A percentile compares a stretch with the other conserved stretches of the same genome.
Evolutionary conservation across 192 early-diverging fungal species (phyloP).

Genomic region (Globomyces pollinis-pini): DNA sequence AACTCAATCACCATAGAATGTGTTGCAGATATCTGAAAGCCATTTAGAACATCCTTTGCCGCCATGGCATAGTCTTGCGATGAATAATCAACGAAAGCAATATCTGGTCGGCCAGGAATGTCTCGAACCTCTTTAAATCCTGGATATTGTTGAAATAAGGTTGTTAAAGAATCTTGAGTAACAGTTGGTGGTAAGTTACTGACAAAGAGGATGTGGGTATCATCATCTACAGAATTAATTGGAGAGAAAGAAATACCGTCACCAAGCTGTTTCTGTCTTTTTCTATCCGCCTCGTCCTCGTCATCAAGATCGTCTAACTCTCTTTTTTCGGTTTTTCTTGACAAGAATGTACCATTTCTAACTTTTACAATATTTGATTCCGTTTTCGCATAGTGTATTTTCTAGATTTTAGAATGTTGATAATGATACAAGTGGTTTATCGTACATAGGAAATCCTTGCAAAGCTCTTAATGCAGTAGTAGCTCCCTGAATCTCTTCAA

Average conservation of each 20-base stretch:
- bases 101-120: constrained; percentile 52
- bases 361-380: constrained; percentile 69
- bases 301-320: constrained; percentile 17
- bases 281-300: constrained; percentile 15
- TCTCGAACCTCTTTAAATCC: constrained; percentile 63
- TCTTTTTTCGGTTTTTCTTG: constrained; percentile 4
- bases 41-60: constrained; percentile 49
- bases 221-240: not conserved
- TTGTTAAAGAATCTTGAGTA: constrained; percentile 40
- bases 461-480: constrained; percentile 79
- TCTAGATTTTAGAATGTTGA: constrained; percentile 77
- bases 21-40: constrained; percentile 41
- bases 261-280: not conserved
- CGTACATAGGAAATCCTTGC: constrained; percentile 83
- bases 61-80: constrained; percentile 41
- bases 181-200: constrained; percentile 30
- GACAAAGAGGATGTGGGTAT: constrained; percentile 32
- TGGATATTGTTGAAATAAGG: constrained; percentile 52
- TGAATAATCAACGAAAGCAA: constrained; percentile 64
- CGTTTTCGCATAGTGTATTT: constrained; percentile 72
- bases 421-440: constrained; percentile 72
- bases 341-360: constrained; percentile 50
- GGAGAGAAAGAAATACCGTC: not conserved
- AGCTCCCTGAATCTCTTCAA: constrained; percentile 73
- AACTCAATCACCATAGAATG: constrained; percentile 49